phyloP scores from a whole-genome alignment of 345 rosid species.

The Corymbia maculata region DNA sequence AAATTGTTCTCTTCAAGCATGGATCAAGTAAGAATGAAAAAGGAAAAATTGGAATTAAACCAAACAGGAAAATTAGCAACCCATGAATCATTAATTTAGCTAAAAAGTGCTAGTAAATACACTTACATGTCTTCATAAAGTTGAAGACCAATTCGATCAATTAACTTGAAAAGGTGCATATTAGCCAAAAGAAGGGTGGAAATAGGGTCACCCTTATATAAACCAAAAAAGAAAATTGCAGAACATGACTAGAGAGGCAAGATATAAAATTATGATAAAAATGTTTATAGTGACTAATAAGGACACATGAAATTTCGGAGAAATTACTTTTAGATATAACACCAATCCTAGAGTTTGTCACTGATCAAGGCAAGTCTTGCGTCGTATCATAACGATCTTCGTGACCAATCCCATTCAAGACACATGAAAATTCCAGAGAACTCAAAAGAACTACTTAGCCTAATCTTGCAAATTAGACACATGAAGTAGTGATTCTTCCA shows the following conservation, averaged over 20 bases:
- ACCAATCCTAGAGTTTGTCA: not conserved
- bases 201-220: too few species aligned
- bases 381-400: not conserved
- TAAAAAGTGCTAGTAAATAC: not conserved
- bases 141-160: too few species aligned
- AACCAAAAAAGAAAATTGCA: too few species aligned
- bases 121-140: not conserved
- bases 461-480: not conserved
- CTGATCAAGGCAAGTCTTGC: not conserved
- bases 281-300: too few species aligned
- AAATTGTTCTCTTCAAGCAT: not conserved
- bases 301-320: too few species aligned
- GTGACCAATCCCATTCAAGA: not conserved
- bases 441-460: not conserved
- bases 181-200: too few species aligned
- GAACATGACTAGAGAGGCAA: too few species aligned
- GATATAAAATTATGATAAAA: too few species aligned
- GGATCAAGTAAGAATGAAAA: not conserved
- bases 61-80: not conserved
- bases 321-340: too few species aligned
- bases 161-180: too few species aligned
- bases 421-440: not conserved
- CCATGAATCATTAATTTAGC: not conserved
- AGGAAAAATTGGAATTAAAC: not conserved
- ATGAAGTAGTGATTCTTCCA: not conserved